Evolutionary conservation across 495 filamentous ascomycete genomes (phyloP), one percentile per base, ranked within the genome.

Genomic region (Hypomontagnella monticulosa): DNA sequence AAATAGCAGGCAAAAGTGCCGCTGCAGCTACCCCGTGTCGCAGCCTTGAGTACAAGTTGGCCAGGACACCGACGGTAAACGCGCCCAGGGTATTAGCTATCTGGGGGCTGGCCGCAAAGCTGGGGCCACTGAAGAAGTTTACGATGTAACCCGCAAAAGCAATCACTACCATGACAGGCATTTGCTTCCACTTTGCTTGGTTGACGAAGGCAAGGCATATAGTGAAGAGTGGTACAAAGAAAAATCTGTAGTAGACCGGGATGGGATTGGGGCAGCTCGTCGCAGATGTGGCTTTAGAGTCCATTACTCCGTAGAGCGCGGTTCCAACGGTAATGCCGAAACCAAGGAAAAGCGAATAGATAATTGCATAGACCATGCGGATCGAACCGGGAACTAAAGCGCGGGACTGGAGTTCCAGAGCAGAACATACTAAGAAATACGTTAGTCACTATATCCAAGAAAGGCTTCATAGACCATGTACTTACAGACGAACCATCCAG

Each of bases 251-350:
- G 63, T 87, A 78, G 16, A 83, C 83, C 3, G 81, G 72, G 19
- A 88, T 84, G 4, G 88, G 85, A 14, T 89, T 83, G 2, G 76
- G 79, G 76, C 93, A 97, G 16, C 81, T 88, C 7, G 92, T 91
- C 0, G 79, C 85, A 12, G 87, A 89, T 1, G 90, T 88, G 11
- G 94, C 94, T 27, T 91, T 79, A 2, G 79, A 37, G 75, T 96
- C 91, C 54, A 97, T 81, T 16, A 93, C 80, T 15, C 94, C 95
- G 69, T 96, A 97, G 6, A 98, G 81, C 1, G 91, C 90, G 0
- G 94, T 94, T 20, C 94, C 94, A 34, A 98, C 91, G 4, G 95
- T 97, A 67, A 98, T 97, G 5, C 94, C 95, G 69, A 94, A 97
- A n/a, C 94, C 94, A 6, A 98, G 88, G 76, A 97, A 96, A 1